Evolutionary conservation across 129 eudicot genomes (phyloP), one percentile per base, ranked within the genome.

Genomic region (Flaveria brownii): DNA sequence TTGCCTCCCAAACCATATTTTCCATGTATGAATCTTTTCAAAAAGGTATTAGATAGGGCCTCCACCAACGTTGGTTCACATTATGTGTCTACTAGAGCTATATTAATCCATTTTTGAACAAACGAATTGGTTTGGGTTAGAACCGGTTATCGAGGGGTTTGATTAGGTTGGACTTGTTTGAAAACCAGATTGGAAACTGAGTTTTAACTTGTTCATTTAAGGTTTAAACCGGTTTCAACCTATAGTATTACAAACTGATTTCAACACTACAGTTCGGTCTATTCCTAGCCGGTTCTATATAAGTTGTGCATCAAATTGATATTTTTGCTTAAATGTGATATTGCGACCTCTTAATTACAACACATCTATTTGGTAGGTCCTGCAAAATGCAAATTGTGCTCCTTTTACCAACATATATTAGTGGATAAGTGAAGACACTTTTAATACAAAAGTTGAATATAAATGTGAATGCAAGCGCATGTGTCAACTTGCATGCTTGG

Each of bases 281-380:
- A 3, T 30, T 30, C 36, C 36, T 30, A 30, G 5, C 36, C 5
- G 36, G 41, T 36, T 36, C 1, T 36, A 7, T 5, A 36, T 36
- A 36, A 36, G 1, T 36, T 36, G 41, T 36, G 41, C 41, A 36
- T 36, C 41, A 36, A 36, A 5, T 36, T 36, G 41, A 36, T 36
- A 36, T 36, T 36, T 36, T 36, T 0, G 47, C 50, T 60, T 49
- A 13, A 49, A 51, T 57, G 76, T 69, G 75, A 77, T 56, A 70
- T 20, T 14, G 25, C 28, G 30, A 55, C 68, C 22, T 59, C 52
- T 59, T 78, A 59, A 61, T 45, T 41, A 73, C 46, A 79, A 68
- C 62, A 60, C 18, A 50, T 71, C 30, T 69, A 67, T 60, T 54
- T 56, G 57, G 72, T 79, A 79, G 82, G 82, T 72, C 78, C 65